phyloP scores from a whole-genome alignment of 2,329 filamentous ascomycete species.

The Colletotrichum sp. region DNA sequence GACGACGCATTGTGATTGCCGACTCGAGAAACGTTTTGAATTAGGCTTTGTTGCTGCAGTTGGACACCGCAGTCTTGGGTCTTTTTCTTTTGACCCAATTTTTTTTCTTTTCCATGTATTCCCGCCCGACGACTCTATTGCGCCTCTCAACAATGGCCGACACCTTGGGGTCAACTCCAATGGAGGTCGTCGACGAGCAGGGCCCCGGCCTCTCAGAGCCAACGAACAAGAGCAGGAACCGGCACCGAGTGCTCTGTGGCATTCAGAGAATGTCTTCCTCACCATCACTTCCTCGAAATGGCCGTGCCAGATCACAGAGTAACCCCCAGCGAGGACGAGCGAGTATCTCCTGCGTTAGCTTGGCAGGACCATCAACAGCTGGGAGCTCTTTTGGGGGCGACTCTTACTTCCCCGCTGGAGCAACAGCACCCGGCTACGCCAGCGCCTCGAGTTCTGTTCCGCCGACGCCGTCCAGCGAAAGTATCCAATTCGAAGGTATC shows the following conservation, averaged over 20 bases:
- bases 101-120: neutral
- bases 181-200: conserved; percentile 27
- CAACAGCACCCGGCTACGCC: conserved; percentile 29
- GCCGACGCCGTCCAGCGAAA: conserved; percentile 43
- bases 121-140: neutral
- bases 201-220: conserved; percentile 27
- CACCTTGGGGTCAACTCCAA: conserved; percentile 2
- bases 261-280: conserved; percentile 85
- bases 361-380: conserved; percentile 43
- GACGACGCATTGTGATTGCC: neutral
- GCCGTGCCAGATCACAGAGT: conserved; percentile 68
- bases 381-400: conserved; percentile 32
- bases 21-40: neutral
- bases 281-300: conserved; percentile 68
- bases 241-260: conserved; percentile 72
- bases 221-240: conserved; percentile 66
- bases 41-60: neutral
- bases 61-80: neutral
- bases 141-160: conserved; percentile 11
- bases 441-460: conserved; percentile 41
- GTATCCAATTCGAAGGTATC: conserved; percentile 42
- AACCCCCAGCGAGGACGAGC: conserved; percentile 67
- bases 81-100: too few relatives aligned
- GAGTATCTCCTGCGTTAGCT: conserved; percentile 59
- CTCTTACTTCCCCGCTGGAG: conserved; percentile 25